Percentiles rank a stretch among this genome's conserved stretches.
Conservation (phyloP, 345 rosid species). For the Noccaea bulbosa region DNA sequence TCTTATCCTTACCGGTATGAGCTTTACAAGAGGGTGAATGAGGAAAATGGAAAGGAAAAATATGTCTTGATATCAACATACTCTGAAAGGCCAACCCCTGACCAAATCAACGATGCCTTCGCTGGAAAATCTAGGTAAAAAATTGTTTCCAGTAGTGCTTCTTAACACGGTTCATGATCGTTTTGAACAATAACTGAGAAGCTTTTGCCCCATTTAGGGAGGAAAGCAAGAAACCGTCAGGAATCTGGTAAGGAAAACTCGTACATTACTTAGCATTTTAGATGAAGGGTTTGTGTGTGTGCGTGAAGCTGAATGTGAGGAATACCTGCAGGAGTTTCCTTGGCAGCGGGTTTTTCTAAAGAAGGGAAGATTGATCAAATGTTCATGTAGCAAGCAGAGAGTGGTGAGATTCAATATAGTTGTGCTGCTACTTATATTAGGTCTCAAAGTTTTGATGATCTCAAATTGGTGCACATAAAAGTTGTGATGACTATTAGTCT, state of each 20-base stretch:
- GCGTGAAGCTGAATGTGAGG: background rate
- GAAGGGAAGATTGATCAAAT: background rate
- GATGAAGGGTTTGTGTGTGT: background rate
- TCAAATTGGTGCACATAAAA: background rate
- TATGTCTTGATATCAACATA: slow-evolving; percentile 62
- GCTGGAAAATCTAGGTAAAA: slow-evolving; percentile 66
- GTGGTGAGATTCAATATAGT: slow-evolving; percentile 2
- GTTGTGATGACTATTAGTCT: background rate
- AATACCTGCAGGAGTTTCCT: slow-evolving; percentile 62
- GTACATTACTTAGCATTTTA: background rate
- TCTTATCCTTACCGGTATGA: slow-evolving; percentile 66
- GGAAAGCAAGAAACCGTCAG: slow-evolving; percentile 59
- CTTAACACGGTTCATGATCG: background rate
- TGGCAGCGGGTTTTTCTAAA: slow-evolving; percentile 56
- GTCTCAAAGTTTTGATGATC: slow-evolving; percentile 6
- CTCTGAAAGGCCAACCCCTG: slow-evolving; percentile 60
- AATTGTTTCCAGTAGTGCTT: too few species aligned
- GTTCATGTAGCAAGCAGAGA: background rate
- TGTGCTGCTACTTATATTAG: background rate
- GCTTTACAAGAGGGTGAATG: slow-evolving; percentile 74
- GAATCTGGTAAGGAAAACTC: slow-evolving; percentile 62
- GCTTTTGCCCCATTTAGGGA: slow-evolving; percentile 44
- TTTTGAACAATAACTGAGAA: slow-evolving; percentile 9
- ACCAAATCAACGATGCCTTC: slow-evolving; percentile 82
- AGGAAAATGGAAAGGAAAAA: slow-evolving; percentile 61